Evolutionary conservation across 495 filamentous ascomycete genomes (phyloP).

Genomic region (Aspergillus kassunensis): DNA sequence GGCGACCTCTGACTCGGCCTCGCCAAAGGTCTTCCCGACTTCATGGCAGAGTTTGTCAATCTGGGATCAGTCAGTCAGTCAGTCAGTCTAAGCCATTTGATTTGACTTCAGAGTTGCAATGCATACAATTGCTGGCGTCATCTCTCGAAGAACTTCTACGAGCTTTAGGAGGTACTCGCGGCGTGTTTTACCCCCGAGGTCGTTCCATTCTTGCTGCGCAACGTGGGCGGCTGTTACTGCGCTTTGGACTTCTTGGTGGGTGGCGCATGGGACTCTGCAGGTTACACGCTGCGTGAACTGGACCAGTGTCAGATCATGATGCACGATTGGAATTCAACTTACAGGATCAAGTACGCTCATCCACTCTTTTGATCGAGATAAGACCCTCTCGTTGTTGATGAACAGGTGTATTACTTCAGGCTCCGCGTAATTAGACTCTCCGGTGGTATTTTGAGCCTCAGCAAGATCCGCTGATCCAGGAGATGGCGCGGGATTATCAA

Average conservation of each 20-base stretch:
- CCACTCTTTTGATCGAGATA: constrained; percentile 25
- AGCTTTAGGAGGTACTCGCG: constrained; percentile 22
- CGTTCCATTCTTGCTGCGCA: constrained; percentile 23
- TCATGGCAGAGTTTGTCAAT: constrained; percentile 18
- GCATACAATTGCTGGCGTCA: constrained; percentile 22
- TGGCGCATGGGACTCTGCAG: constrained; percentile 21
- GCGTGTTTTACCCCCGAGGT: constrained; percentile 17
- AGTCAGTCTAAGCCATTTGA: too few relatives aligned
- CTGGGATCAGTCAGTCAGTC: background rate
- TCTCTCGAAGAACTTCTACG: constrained; percentile 20
- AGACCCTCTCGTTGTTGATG: constrained; percentile 21
- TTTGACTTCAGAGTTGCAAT: too few relatives aligned
- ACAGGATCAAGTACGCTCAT: constrained; percentile 26
- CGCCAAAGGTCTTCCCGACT: constrained; percentile 26
- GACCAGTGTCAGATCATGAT: background rate
- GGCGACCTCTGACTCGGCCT: constrained; percentile 26
- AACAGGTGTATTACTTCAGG: constrained; percentile 21
- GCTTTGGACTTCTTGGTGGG: constrained; percentile 22
- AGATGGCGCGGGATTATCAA: too few relatives aligned
- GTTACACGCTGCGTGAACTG: constrained; percentile 22
- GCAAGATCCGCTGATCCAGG: too few relatives aligned
- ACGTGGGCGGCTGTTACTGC: constrained; percentile 22
- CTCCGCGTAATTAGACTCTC: background rate
- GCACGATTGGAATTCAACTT: background rate
- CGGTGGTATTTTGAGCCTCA: background rate